Conservation (phyloP, 805 yeast species). For the Candida ortonii region DNA sequence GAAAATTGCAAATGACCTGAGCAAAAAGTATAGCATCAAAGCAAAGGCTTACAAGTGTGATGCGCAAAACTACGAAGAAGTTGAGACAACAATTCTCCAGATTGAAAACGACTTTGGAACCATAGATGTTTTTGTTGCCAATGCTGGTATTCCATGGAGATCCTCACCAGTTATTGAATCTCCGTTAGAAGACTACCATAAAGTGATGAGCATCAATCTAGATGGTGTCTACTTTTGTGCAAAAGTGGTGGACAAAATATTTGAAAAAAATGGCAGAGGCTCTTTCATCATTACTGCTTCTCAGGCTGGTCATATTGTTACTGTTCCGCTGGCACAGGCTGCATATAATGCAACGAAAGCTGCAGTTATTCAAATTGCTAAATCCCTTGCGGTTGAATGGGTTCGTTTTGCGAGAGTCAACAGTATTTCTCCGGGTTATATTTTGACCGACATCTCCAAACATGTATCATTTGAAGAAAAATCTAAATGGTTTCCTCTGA, state of each 20-base stretch:
- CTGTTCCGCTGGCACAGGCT: constrained; percentile 47
- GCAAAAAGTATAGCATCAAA: constrained; percentile 10
- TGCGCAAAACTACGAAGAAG: constrained; percentile 30
- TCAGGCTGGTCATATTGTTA: constrained; percentile 47
- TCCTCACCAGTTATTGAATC: no score
- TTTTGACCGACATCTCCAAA: constrained; percentile 38
- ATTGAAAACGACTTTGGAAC: constrained; percentile 35
- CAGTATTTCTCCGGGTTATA: constrained; percentile 47
- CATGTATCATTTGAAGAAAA: constrained; percentile 21
- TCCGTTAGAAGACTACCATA: constrained; percentile 28
- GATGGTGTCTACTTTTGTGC: constrained; percentile 47
- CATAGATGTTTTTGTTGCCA: constrained; percentile 41
- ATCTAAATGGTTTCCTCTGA: constrained; percentile 22
- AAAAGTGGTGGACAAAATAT: constrained; percentile 42
- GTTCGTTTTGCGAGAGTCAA: constrained; percentile 45
- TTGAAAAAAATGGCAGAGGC: constrained; percentile 43
- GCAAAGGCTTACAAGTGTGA: constrained; percentile 29
- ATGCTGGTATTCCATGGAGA: constrained; percentile 35
- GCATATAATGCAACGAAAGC: constrained; percentile 45
- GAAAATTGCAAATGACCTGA: no score
- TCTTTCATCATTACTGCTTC: constrained; percentile 50
- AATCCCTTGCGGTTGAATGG: constrained; percentile 44
- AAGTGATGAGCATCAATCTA: constrained; percentile 44
- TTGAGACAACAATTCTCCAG: constrained; percentile 26
- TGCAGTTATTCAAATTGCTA: constrained; percentile 41